Evolutionary conservation across 345 rosid genomes (phyloP).

Genomic region (Boechera divaricarpa): DNA sequence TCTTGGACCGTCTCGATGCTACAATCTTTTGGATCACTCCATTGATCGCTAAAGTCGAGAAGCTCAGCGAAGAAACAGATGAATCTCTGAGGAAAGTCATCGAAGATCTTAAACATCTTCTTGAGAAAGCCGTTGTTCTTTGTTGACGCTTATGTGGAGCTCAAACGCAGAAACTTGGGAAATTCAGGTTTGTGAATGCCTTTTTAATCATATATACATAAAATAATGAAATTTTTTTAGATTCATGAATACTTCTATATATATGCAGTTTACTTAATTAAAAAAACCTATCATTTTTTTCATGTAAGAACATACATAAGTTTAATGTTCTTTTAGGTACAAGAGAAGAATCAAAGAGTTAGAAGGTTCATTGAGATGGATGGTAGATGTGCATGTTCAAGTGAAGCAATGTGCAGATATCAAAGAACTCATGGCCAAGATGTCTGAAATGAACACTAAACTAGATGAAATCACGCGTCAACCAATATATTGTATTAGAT

Average conservation of each 20-base stretch:
- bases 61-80: neutral
- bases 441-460: constrained; percentile 39
- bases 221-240: too few relatives aligned
- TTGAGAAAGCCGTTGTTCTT: neutral
- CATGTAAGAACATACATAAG: too few relatives aligned
- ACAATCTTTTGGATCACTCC: constrained; percentile 20
- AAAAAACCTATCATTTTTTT: too few relatives aligned
- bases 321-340: constrained; percentile 12
- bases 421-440: constrained; percentile 24
- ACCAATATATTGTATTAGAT: neutral
- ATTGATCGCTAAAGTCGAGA: neutral
- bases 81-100: constrained; percentile 5
- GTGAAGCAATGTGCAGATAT: constrained; percentile 26
- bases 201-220: too few relatives aligned
- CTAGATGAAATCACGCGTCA: constrained; percentile 23
- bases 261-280: too few relatives aligned
- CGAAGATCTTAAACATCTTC: constrained; percentile 20
- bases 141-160: too few relatives aligned
- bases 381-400: constrained; percentile 39
- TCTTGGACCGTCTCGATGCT: constrained; percentile 24
- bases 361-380: constrained; percentile 43
- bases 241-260: too few relatives aligned
- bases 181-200: too few relatives aligned
- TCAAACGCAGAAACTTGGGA: too few relatives aligned
- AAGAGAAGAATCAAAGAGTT: constrained; percentile 37